Evolutionary conservation across 495 filamentous ascomycete species (phyloP).

Genomic region (Penicillium soppii): DNA sequence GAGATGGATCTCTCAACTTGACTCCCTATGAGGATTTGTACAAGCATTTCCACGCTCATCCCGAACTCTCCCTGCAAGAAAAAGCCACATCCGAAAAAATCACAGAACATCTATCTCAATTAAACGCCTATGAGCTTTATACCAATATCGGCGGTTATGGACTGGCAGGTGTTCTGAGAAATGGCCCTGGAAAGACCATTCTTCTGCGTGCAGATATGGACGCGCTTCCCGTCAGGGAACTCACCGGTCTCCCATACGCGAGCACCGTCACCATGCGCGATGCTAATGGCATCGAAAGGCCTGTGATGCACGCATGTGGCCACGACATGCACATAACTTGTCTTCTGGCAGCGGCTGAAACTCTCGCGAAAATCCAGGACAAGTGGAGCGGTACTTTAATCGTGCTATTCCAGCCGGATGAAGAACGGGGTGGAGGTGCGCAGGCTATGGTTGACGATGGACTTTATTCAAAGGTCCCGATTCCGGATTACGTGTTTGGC

Average conservation of each 20-base stretch:
- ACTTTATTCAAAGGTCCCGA: conserved; percentile 46
- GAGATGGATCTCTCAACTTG: conserved; percentile 24
- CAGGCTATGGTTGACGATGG: conserved; percentile 56
- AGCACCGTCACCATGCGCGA: conserved; percentile 44
- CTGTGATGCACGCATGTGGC: conserved; percentile 57
- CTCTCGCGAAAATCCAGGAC: conserved; percentile 25
- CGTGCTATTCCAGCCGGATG: conserved; percentile 55
- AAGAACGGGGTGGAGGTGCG: conserved; percentile 52
- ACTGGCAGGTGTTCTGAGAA: conserved; percentile 42
- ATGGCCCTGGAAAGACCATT: conserved; percentile 49
- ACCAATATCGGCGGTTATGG: conserved; percentile 51
- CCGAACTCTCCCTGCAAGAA: conserved; percentile 58
- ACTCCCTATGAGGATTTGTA: conserved; percentile 52
- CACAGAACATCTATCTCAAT: conserved; percentile 30
- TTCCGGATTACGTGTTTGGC: conserved; percentile 50
- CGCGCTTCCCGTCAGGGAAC: conserved; percentile 51
- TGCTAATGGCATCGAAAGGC: conserved; percentile 41
- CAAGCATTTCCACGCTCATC: conserved; percentile 54
- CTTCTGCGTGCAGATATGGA: conserved; percentile 56
- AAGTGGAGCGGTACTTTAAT: conserved; percentile 52
- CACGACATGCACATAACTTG: conserved; percentile 59
- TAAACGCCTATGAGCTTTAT: conserved; percentile 38
- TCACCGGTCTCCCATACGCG: conserved; percentile 49
- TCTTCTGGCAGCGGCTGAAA: conserved; percentile 50
- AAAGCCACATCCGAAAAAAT: conserved; percentile 44